phyloP scores from a whole-genome alignment of 768 basidiomycete genomes.

The Auriscalpium orientale region DNA sequence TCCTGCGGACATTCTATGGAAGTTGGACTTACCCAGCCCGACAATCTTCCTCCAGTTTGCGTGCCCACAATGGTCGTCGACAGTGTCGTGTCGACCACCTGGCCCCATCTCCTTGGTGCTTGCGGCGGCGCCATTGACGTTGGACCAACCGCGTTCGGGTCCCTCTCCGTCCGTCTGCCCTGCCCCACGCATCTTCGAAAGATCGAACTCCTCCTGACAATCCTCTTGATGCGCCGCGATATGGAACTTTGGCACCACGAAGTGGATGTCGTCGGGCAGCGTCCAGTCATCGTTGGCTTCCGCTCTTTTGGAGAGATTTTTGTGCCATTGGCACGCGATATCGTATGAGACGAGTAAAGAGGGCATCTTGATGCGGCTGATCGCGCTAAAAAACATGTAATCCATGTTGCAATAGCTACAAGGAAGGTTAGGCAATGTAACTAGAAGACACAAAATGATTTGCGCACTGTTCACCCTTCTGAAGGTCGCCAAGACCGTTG shows the following conservation, averaged over 20 bases:
- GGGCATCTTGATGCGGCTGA: neutral
- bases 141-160: constrained; percentile 25
- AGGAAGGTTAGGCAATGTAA: neutral
- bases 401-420: neutral
- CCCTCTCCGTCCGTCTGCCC: constrained; percentile 30
- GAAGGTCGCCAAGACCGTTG: neutral
- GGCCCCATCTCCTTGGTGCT: constrained; percentile 32
- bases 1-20: too few species aligned
- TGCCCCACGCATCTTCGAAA: constrained; percentile 11
- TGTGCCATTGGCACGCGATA: neutral
- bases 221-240: constrained; percentile 17
- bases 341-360: neutral
- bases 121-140: constrained; percentile 19
- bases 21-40: too few species aligned
- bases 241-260: constrained; percentile 26
- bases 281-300: neutral
- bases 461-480: neutral
- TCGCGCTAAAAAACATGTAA: neutral
- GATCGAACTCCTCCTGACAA: constrained; percentile 23
- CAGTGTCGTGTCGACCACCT: constrained; percentile 17
- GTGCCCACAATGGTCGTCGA: constrained; percentile 19
- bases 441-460: neutral
- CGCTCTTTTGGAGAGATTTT: neutral
- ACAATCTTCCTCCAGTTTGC: constrained; percentile 26
- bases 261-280: neutral